Evolutionary conservation across 805 yeast species (phyloP).

Genomic region (Tetrapisispora fleetii): DNA sequence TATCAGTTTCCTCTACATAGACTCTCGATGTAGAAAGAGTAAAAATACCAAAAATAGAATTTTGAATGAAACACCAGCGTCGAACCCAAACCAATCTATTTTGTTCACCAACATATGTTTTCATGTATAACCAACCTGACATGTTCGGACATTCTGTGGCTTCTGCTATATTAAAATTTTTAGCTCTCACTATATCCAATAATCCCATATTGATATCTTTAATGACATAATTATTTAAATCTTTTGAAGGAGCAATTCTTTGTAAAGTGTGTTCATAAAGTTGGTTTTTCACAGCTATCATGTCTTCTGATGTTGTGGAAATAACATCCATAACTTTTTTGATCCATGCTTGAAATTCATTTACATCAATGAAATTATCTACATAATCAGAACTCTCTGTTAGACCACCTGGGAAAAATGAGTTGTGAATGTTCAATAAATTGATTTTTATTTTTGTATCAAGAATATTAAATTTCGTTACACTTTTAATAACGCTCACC

Average conservation of each 20-base stretch:
- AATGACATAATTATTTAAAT: constrained; percentile 44
- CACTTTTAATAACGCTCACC: constrained; percentile 16
- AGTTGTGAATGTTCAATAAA: constrained; percentile 2
- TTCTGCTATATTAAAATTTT: background rate
- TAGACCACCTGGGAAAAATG: background rate
- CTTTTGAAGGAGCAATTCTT: constrained; percentile 49
- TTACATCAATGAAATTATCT: background rate
- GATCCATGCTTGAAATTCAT: constrained; percentile 10
- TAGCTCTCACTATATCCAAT: constrained; percentile 14
- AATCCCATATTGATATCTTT: constrained; percentile 36
- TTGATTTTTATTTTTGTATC: constrained; percentile 7
- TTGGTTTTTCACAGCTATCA: constrained; percentile 44
- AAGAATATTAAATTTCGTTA: constrained; percentile 14
- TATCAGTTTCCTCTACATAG: constrained; percentile 81
- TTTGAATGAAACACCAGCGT: constrained; percentile 71
- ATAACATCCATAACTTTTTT: constrained; percentile 4
- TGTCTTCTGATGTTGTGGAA: constrained; percentile 23
- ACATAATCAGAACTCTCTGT: constrained; percentile 3
- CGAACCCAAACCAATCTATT: constrained; percentile 63
- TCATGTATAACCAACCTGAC: constrained; percentile 81
- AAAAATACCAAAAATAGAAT: constrained; percentile 74
- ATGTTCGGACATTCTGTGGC: constrained; percentile 34
- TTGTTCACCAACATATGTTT: constrained; percentile 44
- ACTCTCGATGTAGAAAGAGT: constrained; percentile 52
- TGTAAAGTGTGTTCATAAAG: constrained; percentile 49